Conservation (phyloP, 257 asterid species). For the Solanum chmielewskii region DNA sequence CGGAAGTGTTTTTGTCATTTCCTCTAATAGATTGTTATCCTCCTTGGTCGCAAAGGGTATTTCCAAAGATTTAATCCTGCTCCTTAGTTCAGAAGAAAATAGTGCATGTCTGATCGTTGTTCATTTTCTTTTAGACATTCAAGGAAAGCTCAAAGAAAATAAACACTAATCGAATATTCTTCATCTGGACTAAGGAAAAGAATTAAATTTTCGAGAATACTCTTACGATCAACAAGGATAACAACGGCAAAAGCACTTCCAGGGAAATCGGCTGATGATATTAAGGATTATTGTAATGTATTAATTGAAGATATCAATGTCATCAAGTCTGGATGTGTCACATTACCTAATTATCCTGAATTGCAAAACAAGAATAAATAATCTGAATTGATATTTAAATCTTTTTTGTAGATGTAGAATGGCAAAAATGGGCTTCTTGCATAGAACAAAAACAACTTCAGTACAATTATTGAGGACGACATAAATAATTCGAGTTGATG, state of each 20-base stretch:
- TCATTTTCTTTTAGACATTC: conserved; percentile 9
- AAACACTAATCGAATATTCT: conserved; percentile 12
- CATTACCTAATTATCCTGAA: conserved; percentile 6
- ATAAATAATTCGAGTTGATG: neutral
- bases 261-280: conserved; percentile 22
- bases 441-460: conserved; percentile 20
- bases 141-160: conserved; percentile 5
- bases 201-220: conserved; percentile 37
- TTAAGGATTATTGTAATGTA: conserved; percentile 17
- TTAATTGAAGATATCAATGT: conserved; percentile 14
- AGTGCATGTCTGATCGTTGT: conserved; percentile 10
- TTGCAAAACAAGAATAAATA: neutral
- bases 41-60: conserved; percentile 16
- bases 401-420: neutral
- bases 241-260: conserved; percentile 13
- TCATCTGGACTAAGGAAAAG: conserved; percentile 29
- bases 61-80: conserved; percentile 37
- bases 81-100: conserved; percentile 23
- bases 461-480: neutral
- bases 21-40: conserved; percentile 12
- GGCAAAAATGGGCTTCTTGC: conserved; percentile 20
- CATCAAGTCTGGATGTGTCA: conserved; percentile 20
- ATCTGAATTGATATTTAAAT: too few species aligned
- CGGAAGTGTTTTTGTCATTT: conserved; percentile 21
- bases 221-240: conserved; percentile 8